Base-by-base conservation (phyloP, 1,284 basidiomycete species). In the Neotropicomus parvogracilis region DNA sequence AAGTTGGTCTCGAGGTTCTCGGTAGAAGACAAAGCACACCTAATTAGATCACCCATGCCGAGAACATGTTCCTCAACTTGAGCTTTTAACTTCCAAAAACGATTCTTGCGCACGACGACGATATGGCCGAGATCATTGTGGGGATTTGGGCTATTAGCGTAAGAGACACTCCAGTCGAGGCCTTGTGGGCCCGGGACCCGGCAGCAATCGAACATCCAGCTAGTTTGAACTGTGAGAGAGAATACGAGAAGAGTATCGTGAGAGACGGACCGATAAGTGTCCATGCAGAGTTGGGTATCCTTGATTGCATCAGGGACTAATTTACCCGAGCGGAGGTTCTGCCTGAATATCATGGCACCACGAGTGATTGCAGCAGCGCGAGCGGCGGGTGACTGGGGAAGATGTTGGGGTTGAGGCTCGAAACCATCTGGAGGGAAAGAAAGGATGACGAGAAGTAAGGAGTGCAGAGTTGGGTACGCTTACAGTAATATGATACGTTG, bases 201-300 rank as follows among this genome's bases (percentile, higher is more conserved):
- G 58, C 81, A 88, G 59, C 89, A 90, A 68, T 95, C 92, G 60
- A 94, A 95, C 86, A 95, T 92, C 91, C 91, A 90, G 37, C 87
- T 86, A 48, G 27, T 21, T 37, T 20, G n/a, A 39, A 26, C 27
- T 7, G 20, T 53, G 3, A 44, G 32, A 32, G 26, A 33, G 10
- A 24, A 39, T 27, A 13, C 8, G 20, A 44, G n/a, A 21, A n/a
- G 8, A 44, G 9, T n/a, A 20, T 26, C 12, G 12, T 17, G 28
- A 29, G 3, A 46, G 19, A 52, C 67, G 44, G 58, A 89, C 82
- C 91, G 78, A 70, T 88, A 95, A 10, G 86, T 86, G 63, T 92
- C 90, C 90, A 94, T 93, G 67, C 91, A 93, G 17, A 92, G 67
- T 10, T 85, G 79, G 1, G 81, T 79, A 43, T 87, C 85, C 64